Conservation (phyloP, 352 stramenopile species). For the Phytopythium mirpurense region DNA sequence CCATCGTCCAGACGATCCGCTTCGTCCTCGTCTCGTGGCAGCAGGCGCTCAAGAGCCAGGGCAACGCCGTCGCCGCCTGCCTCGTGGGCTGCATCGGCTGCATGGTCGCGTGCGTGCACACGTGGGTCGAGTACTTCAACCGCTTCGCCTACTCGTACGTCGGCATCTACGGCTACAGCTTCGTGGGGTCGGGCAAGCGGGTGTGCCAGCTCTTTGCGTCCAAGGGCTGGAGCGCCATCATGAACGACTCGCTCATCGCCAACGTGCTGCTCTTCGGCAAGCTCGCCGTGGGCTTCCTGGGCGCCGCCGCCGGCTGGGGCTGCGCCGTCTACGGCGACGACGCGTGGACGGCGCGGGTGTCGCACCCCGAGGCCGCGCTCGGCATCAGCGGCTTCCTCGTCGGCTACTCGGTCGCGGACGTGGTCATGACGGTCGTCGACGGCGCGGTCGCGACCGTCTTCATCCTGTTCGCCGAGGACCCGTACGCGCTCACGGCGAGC, state of each 20-base stretch:
- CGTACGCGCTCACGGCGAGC: conserved; percentile 30
- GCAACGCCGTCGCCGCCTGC: conserved; percentile 50
- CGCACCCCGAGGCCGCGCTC: conserved; percentile 36
- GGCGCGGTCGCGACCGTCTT: conserved; percentile 62
- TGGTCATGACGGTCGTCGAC: conserved; percentile 59
- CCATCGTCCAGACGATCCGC: conserved; percentile 60
- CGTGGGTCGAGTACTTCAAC: conserved; percentile 74
- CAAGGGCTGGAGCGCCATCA: conserved; percentile 56
- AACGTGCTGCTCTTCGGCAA: conserved; percentile 55
- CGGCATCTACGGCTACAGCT: conserved; percentile 66
- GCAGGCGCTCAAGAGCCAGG: conserved; percentile 28
- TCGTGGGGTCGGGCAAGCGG: conserved; percentile 36
- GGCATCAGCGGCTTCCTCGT: conserved; percentile 38
- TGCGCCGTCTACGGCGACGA: conserved; percentile 29
- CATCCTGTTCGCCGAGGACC: conserved; percentile 63
- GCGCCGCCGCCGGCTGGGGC: conserved; percentile 32
- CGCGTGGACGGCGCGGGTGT: conserved; percentile 39
- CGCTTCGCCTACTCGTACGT: conserved; percentile 73
- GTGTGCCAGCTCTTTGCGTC: conserved; percentile 51
- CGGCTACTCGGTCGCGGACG: conserved; percentile 19
- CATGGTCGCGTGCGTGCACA: conserved; percentile 52
- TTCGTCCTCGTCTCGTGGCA: conserved; percentile 38
- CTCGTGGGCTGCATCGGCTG: conserved; percentile 43
- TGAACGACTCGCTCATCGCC: conserved; percentile 67
- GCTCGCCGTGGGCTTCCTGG: conserved; percentile 51